Evolutionary conservation across 2,329 filamentous ascomycete genomes (phyloP).

Genomic region (Orbilia brochopaga): DNA sequence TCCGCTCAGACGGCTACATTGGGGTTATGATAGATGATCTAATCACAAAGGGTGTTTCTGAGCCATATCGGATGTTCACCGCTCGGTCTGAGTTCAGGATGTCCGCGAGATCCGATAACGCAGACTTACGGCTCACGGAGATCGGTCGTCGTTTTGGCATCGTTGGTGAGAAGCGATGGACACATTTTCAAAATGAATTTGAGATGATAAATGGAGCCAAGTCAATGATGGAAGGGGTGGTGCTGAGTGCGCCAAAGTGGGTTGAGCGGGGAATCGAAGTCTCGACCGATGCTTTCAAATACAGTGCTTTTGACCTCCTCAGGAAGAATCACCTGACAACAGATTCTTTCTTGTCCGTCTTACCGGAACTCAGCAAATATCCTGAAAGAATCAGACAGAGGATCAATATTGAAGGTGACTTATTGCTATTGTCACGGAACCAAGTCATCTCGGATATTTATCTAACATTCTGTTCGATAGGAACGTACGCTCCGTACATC

Average conservation of each 20-base stretch:
- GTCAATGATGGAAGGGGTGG: conserved; percentile 65
- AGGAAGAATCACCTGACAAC: conserved; percentile 67
- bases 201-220: conserved; percentile 72
- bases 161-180: conserved; percentile 80
- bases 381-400: conserved; percentile 68
- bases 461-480: conserved; percentile 7
- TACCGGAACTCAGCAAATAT: conserved; percentile 67
- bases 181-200: conserved; percentile 69
- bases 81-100: conserved; percentile 94
- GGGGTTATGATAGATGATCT: conserved; percentile 99
- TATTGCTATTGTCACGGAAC: neutral
- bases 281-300: conserved; percentile 69
- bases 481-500: conserved; percentile 83
- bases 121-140: conserved; percentile 81
- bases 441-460: neutral
- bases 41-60: conserved; percentile 92
- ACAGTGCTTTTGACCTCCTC: conserved; percentile 80
- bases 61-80: conserved; percentile 99
- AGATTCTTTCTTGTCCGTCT: conserved; percentile 64
- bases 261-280: conserved; percentile 71
- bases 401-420: conserved; percentile 75
- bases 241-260: conserved; percentile 71
- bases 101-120: conserved; percentile 89
- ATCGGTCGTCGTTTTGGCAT: conserved; percentile 78
- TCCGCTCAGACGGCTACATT: conserved; percentile 89